Base-by-base conservation (phyloP, 1,139 yeast genomes). In the Taphrina betulina region DNA sequence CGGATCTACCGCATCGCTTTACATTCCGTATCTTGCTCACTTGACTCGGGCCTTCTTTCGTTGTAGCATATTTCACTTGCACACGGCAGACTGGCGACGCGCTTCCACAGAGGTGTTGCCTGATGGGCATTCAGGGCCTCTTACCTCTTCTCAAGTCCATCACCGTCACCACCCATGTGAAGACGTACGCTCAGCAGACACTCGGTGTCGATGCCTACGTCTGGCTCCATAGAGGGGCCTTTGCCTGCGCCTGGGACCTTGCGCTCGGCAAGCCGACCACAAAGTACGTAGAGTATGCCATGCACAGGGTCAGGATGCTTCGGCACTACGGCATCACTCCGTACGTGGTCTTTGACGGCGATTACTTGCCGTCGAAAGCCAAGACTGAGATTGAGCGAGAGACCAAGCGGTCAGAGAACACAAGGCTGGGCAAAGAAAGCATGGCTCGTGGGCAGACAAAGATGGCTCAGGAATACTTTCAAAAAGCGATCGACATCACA, bases 171-270 rank as follows among this genome's bases (percentile, higher is more conserved):
- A 36, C 44, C 4, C 56, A 51, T 43, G 44, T 48, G 16, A 44
- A 28, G 12, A 40, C 35, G 34, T 42, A 41, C 48, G 51, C 52
- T 5, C 37, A 44, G 20, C 55, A 33, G 82, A 82, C 88, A 0
- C 72, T 94, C 44, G 99, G 96, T 0, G 83, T 94, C 20, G 99
- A 94, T 67, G 92, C 95, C 0, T 94, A 89, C 67, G 92, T 96
- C 1, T 94, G 99, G 99, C 77, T 94, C 8, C 98, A 94, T 69
- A 79, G 88, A 60, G 90, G 95, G 2, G 81, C 87, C 2, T 78
- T 84, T 46, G 75, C 88, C 12, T 90, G 98, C 71, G 86, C 97
- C 0, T 80, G 80, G 68, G 96, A 92, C 55, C 73, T 94, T 48
- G 89, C 90, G 10, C 73, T 78, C 58, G 87, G 81, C 23, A 70